These are phyloP conservation scores for Saprolegnia diclina DNA, from an alignment of 352 stramenopile genomes.

Conservation along the genomic window DNA sequence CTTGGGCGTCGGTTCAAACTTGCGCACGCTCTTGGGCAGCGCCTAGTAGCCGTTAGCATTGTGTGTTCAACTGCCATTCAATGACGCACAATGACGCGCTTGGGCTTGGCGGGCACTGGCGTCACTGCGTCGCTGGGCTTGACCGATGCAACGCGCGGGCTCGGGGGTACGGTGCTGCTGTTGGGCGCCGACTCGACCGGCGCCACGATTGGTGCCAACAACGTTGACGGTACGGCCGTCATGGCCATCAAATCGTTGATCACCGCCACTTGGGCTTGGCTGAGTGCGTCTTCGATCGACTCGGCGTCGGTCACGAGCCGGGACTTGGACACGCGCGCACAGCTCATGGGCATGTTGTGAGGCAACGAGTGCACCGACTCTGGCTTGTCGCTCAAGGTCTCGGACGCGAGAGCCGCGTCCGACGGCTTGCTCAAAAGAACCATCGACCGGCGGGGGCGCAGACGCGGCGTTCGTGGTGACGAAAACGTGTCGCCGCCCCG, in stretches of 20 bases:
- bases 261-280: background rate
- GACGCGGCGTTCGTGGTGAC: too few relatives aligned
- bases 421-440: too few relatives aligned
- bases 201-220: background rate
- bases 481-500: too few relatives aligned
- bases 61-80: too few relatives aligned
- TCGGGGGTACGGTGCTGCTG: background rate
- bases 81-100: background rate
- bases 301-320: background rate
- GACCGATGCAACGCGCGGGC: background rate
- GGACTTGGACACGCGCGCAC: background rate
- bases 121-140: background rate
- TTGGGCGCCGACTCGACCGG: background rate
- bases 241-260: background rate
- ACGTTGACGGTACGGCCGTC: background rate
- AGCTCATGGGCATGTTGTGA: too few relatives aligned
- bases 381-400: too few relatives aligned
- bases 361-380: too few relatives aligned
- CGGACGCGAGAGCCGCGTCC: too few relatives aligned
- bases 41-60: background rate
- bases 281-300: background rate
- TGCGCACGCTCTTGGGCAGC: slow-evolving; percentile 4
- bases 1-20: slow-evolving; percentile 8
- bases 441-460: too few relatives aligned
- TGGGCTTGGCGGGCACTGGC: background rate